These are phyloP conservation scores for Lodderomyces jiufengensis DNA, from an alignment of 1,139 yeast genomes.

Conservation along the genomic window DNA sequence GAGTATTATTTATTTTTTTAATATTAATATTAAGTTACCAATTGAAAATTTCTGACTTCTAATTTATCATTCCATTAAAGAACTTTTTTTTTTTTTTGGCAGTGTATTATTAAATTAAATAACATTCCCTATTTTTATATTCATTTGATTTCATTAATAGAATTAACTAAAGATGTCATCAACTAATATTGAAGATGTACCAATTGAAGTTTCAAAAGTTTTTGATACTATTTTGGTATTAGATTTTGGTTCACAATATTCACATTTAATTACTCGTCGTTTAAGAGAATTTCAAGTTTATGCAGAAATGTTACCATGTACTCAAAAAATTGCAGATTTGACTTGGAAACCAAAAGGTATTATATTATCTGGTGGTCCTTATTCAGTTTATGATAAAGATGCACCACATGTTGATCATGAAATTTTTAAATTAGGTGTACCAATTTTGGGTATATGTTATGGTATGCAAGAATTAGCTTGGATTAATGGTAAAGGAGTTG, in stretches of 20 bases:
- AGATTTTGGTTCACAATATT: slow-evolving; percentile 98
- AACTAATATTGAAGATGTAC: slow-evolving; percentile 27
- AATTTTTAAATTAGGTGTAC: slow-evolving; percentile 84
- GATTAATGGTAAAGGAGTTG: slow-evolving; percentile 95
- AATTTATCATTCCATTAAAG: no score
- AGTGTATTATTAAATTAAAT: no score
- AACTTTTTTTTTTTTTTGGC: no score
- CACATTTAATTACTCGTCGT: slow-evolving; percentile 95
- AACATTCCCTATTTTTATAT: no score
- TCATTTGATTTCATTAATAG: no score
- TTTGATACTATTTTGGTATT: slow-evolving; percentile 96
- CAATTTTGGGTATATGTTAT: slow-evolving; percentile 95
- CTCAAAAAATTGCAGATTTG: slow-evolving; percentile 90
- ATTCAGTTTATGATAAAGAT: slow-evolving; percentile 91
- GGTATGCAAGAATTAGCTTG: slow-evolving; percentile 99
- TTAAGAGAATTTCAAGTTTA: slow-evolving; percentile 96
- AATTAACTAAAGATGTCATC: slow-evolving; percentile 7
- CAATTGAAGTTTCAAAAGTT: slow-evolving; percentile 68
- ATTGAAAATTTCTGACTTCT: no score
- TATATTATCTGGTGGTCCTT: slow-evolving; percentile 95
- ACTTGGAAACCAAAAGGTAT: slow-evolving; percentile 96
- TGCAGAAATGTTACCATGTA: slow-evolving; percentile 99
- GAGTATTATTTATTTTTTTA: no score
- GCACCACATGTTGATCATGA: slow-evolving; percentile 98
- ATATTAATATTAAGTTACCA: no score